Evolutionary conservation across 768 basidiomycete species (phyloP).

Genomic region (Rhodotorula diobovata): DNA sequence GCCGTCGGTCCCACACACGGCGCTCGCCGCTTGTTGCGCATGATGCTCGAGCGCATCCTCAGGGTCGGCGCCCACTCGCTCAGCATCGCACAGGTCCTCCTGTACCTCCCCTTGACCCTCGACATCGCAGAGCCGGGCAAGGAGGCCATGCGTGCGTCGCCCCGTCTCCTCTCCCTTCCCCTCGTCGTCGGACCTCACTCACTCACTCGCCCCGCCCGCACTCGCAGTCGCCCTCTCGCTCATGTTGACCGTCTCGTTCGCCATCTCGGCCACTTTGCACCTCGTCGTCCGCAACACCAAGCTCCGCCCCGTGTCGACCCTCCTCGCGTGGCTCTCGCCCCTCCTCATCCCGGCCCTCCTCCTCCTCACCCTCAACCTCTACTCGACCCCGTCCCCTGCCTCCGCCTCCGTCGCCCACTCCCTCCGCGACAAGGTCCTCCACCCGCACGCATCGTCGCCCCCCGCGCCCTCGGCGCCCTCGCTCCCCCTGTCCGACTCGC

Average conservation of each 20-base stretch:
- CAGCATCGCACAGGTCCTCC: constrained; percentile 36
- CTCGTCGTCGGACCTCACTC: background rate
- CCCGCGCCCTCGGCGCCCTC: background rate
- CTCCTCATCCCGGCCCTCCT: constrained; percentile 41
- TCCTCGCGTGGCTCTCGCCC: constrained; percentile 27
- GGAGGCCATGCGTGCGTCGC: constrained; percentile 20
- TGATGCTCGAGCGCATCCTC: background rate
- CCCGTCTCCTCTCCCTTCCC: too few relatives aligned
- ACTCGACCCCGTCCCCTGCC: constrained; percentile 40
- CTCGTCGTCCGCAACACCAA: constrained; percentile 37
- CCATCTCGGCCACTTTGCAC: constrained; percentile 27
- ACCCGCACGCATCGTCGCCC: background rate
- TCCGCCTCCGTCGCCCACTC: background rate
- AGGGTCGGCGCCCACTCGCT: constrained; percentile 3
- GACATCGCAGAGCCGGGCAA: constrained; percentile 42
- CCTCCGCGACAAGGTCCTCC: constrained; percentile 4
- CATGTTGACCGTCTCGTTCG: constrained; percentile 37
- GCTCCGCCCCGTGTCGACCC: constrained; percentile 26
- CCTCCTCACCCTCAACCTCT: constrained; percentile 43
- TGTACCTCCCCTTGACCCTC: constrained; percentile 44
- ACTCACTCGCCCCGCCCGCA: background rate
- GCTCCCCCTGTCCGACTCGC: background rate
- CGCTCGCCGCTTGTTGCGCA: background rate
- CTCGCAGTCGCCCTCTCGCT: constrained; percentile 35
- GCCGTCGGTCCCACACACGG: too few relatives aligned